phyloP scores from a whole-genome alignment of 495 filamentous ascomycete genomes.

The Neurospora terricola region DNA sequence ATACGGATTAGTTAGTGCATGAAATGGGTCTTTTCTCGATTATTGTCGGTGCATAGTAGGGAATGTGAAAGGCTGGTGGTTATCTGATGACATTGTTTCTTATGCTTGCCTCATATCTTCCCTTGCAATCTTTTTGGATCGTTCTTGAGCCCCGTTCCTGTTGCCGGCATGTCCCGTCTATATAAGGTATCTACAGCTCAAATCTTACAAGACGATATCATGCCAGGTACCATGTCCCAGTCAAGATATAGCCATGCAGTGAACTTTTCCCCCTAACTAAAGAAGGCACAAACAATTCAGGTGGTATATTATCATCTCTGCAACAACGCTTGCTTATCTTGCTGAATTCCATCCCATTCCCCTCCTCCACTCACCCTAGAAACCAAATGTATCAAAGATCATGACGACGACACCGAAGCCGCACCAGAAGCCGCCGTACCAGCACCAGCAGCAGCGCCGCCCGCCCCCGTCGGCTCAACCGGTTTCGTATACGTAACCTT shows the following conservation, averaged over 20 bases:
- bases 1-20: background rate
- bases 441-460: background rate
- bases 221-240: background rate
- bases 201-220: background rate
- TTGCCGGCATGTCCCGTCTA: background rate
- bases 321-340: background rate
- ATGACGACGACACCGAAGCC: background rate
- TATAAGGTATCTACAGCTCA: background rate
- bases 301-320: background rate
- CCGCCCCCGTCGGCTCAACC: conserved; percentile 36
- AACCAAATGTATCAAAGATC: background rate
- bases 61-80: background rate
- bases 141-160: no score
- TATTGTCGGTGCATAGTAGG: background rate
- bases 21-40: background rate
- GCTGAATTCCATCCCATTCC: background rate
- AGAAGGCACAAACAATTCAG: background rate
- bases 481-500: conserved; percentile 97
- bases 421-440: background rate
- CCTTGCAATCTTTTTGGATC: background rate
- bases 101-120: background rate
- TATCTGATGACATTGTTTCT: background rate
- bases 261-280: background rate
- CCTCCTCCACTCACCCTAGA: background rate
- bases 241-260: background rate